These are phyloP conservation scores for Candida fluviatilis DNA, from an alignment of 805 yeast genomes.

Conservation along the genomic window DNA sequence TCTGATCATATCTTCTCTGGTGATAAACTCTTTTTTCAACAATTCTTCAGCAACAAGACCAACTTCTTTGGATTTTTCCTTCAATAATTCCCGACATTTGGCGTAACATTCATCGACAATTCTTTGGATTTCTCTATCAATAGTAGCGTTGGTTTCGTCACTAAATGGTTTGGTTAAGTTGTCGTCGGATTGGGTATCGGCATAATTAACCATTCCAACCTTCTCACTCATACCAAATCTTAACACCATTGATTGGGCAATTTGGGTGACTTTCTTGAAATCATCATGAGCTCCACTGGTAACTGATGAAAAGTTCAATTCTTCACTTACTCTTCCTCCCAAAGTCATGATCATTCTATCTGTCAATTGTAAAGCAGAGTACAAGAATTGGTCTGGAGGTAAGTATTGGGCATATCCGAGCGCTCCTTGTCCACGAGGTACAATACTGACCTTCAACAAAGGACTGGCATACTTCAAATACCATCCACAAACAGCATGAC, in stretches of 20 bases:
- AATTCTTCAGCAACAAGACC: slow-evolving; percentile 85
- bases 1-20: slow-evolving; percentile 90
- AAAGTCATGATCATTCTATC: slow-evolving; percentile 96
- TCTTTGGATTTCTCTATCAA: slow-evolving; percentile 79
- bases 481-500: slow-evolving; percentile 99
- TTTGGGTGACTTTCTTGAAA: slow-evolving; percentile 89
- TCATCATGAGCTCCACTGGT: slow-evolving; percentile 97
- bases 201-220: slow-evolving; percentile 77
- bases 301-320: slow-evolving; percentile 83
- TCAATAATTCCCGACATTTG: slow-evolving; percentile 64
- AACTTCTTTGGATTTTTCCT: slow-evolving; percentile 69
- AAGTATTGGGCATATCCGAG: slow-evolving; percentile 96
- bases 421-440: slow-evolving; percentile 96
- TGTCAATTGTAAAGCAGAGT: slow-evolving; percentile 69
- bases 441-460: slow-evolving; percentile 87
- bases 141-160: slow-evolving; percentile 75
- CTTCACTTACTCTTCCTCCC: slow-evolving; percentile 97
- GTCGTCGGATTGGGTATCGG: slow-evolving; percentile 63
- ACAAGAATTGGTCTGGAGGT: slow-evolving; percentile 85
- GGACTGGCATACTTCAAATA: slow-evolving; percentile 89
- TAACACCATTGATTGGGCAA: slow-evolving; percentile 92
- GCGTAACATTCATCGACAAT: slow-evolving; percentile 73
- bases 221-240: slow-evolving; percentile 86
- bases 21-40: slow-evolving; percentile 80
- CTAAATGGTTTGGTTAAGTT: slow-evolving; percentile 82